Evolutionary conservation across 345 rosid species (phyloP).

Genomic region (Raphanus sativus): DNA sequence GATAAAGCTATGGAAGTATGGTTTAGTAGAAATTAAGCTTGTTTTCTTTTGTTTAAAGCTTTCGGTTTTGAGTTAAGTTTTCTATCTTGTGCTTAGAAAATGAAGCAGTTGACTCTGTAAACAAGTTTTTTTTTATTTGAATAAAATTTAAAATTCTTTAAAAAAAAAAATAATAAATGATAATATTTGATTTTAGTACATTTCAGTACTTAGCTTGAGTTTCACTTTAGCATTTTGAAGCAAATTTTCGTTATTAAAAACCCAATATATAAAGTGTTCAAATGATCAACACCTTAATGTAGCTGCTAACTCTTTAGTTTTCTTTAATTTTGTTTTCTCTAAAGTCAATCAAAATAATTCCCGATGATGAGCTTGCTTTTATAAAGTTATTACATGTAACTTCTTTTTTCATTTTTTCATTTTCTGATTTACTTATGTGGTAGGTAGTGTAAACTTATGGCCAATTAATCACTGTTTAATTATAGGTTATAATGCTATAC

Average conservation of each 20-base stretch:
- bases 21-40: no score
- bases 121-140: no score
- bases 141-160: no score
- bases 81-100: no score
- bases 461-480: conserved; percentile 17
- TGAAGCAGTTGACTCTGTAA: no score
- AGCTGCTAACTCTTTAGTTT: not conserved
- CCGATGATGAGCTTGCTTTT: not conserved
- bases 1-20: no score
- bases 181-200: not conserved
- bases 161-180: no score
- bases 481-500: conserved; percentile 13
- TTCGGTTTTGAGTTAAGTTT: no score
- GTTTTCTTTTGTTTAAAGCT: no score
- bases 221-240: not conserved
- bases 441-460: not conserved
- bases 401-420: not conserved
- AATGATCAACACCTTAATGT: not conserved
- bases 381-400: not conserved
- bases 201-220: not conserved
- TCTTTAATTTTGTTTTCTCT: not conserved
- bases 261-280: not conserved
- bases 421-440: not conserved
- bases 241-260: not conserved
- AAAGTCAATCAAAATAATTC: not conserved